Percentiles rank a stretch among this genome's conserved stretches.
These are phyloP conservation scores for Oxyria digyna DNA, from an alignment of 148 eudicot species.

Conservation along the genomic window DNA sequence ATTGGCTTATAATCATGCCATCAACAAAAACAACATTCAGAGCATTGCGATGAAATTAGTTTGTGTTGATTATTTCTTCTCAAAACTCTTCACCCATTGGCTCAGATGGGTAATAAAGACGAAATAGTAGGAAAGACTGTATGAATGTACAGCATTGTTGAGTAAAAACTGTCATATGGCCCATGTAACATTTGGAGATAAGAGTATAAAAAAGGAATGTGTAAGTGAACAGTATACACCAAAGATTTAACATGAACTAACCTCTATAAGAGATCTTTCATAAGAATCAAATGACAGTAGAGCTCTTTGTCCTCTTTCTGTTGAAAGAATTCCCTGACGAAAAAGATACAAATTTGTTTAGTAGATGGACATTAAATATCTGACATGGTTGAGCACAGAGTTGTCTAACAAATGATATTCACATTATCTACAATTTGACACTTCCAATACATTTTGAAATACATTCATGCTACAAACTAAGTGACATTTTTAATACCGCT, in stretches of 20 bases:
- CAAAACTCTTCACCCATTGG: not conserved
- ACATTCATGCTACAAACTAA: not conserved
- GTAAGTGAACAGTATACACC: not conserved
- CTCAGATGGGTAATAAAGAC: not conserved
- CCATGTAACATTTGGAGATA: not conserved
- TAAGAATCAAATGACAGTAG: conserved; percentile 57
- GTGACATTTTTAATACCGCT: not conserved
- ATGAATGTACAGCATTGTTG: not conserved
- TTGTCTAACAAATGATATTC: not conserved
- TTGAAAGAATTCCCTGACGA: conserved; percentile 79
- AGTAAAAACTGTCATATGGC: not conserved
- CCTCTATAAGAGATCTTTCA: conserved; percentile 84
- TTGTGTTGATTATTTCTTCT: too few relatives aligned
- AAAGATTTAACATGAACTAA: conserved; percentile 14
- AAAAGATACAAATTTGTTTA: not conserved
- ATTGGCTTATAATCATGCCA: not conserved
- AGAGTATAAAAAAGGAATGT: not conserved
- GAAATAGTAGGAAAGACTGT: not conserved
- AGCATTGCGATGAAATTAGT: not conserved
- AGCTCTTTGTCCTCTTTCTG: conserved; percentile 74
- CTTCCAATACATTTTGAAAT: not conserved
- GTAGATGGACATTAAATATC: not conserved
- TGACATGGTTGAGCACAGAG: not conserved
- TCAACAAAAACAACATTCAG: not conserved
- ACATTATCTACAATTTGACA: not conserved